Evolutionary conservation across 2,329 filamentous ascomycete genomes (phyloP).

Genomic region (Elsinoe batatas): DNA sequence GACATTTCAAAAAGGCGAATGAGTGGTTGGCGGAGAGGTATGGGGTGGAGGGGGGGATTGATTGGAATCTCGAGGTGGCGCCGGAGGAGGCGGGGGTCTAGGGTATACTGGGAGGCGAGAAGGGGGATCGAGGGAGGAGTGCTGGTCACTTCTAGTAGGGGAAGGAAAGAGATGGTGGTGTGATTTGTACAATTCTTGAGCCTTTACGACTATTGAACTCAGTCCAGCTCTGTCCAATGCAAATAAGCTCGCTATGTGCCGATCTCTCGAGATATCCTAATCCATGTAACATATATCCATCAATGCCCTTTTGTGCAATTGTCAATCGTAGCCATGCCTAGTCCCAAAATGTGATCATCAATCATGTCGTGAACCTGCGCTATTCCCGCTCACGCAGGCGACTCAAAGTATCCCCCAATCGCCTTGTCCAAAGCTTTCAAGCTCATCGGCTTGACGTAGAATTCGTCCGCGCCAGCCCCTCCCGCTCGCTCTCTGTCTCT

Average conservation of each 20-base stretch:
- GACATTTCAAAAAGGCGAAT: constrained; percentile 73
- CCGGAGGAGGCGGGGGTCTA: constrained; percentile 34
- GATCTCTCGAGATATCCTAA: no score
- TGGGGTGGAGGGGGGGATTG: constrained; percentile 67
- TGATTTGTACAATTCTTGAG: no score
- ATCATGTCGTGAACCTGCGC: not conserved
- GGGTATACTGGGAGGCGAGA: not conserved
- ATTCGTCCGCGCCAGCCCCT: constrained; percentile 30
- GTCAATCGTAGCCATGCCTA: no score
- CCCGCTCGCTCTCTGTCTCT: constrained; percentile 27
- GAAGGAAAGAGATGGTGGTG: not conserved
- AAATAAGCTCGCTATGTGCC: no score
- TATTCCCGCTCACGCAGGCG: not conserved
- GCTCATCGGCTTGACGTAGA: constrained; percentile 31
- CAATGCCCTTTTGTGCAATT: no score
- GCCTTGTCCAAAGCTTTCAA: constrained; percentile 20
- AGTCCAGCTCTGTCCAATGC: no score
- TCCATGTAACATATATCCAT: no score
- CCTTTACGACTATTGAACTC: no score
- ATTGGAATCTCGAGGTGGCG: constrained; percentile 61
- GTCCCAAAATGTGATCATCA: not conserved
- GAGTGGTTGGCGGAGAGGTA: constrained; percentile 74
- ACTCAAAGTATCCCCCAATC: constrained; percentile 15
- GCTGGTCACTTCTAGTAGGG: not conserved
- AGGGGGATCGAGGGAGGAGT: not conserved